Conservation (phyloP, 2,329 filamentous ascomycete genomes). For the Daldinia sp. region DNA sequence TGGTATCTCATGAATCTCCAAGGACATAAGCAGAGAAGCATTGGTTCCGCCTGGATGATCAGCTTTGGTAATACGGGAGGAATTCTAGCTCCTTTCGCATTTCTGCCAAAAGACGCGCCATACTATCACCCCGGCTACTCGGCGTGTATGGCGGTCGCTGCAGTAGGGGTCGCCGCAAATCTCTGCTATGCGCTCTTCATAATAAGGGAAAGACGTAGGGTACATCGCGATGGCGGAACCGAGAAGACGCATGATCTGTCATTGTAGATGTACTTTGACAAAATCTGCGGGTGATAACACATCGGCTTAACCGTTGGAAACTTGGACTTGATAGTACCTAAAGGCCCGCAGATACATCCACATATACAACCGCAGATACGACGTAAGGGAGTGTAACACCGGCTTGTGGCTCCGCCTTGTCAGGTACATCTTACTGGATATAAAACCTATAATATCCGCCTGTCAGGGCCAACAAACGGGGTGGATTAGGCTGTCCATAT, state of each 20-base stretch:
- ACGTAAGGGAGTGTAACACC: constrained; percentile 13
- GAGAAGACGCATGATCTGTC: constrained; percentile 9
- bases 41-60: constrained; percentile 54
- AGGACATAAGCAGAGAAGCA: constrained; percentile 49
- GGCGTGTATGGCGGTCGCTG: constrained; percentile 22
- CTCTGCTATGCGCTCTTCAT: constrained; percentile 15
- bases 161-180: constrained; percentile 6
- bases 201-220: constrained; percentile 19
- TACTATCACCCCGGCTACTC: constrained; percentile 22
- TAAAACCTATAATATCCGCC: constrained; percentile 12
- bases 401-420: constrained; percentile 8
- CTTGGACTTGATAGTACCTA: neutral
- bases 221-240: constrained; percentile 9
- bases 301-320: constrained; percentile 1
- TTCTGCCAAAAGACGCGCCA: constrained; percentile 33
- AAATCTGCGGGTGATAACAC: constrained; percentile 7
- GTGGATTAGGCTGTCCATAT: neutral
- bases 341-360: constrained; percentile 4
- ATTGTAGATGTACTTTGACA: constrained; percentile 10
- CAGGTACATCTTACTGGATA: constrained; percentile 9
- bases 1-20: constrained; percentile 19
- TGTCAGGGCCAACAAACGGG: neutral
- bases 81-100: constrained; percentile 53
- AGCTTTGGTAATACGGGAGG: constrained; percentile 53
- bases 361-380: constrained; percentile 7